Evolutionary conservation across 2,329 filamentous ascomycete species (phyloP).

Genomic region (Aureobasidium uvarum): DNA sequence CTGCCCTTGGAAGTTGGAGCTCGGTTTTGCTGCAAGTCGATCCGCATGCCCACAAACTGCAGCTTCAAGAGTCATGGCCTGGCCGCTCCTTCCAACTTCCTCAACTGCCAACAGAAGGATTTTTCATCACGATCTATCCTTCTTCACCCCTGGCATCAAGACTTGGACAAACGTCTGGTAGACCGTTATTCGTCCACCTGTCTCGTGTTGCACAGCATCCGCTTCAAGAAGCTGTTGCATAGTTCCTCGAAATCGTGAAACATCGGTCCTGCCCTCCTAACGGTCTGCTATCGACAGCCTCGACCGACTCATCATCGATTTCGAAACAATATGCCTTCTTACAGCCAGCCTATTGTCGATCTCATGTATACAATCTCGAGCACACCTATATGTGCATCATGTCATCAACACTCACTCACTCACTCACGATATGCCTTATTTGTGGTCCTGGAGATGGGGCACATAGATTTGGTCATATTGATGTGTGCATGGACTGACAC

Average conservation of each 20-base stretch:
- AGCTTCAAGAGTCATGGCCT: neutral
- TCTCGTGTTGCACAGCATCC: neutral
- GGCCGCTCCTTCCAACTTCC: neutral
- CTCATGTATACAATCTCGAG: neutral
- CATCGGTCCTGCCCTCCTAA: neutral
- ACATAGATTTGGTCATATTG: neutral
- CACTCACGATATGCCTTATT: neutral
- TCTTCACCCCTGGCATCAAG: neutral
- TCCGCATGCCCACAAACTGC: neutral
- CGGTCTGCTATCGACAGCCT: neutral
- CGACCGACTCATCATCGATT: neutral
- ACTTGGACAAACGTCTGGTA: neutral
- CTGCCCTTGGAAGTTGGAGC: neutral
- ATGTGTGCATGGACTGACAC: neutral
- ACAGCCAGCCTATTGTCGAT: neutral
- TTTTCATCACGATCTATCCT: neutral
- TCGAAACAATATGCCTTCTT: neutral
- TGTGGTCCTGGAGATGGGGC: neutral
- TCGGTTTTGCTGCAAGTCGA: conserved; percentile 1
- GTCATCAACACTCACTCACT: neutral
- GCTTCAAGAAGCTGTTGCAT: conserved; percentile 17
- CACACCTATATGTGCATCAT: neutral
- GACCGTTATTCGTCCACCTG: neutral
- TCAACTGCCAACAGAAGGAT: neutral
- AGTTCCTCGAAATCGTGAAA: conserved; percentile 8